These are phyloP conservation scores for Boletus sp. DNA, from an alignment of 768 basidiomycete genomes.

Conservation along the genomic window DNA sequence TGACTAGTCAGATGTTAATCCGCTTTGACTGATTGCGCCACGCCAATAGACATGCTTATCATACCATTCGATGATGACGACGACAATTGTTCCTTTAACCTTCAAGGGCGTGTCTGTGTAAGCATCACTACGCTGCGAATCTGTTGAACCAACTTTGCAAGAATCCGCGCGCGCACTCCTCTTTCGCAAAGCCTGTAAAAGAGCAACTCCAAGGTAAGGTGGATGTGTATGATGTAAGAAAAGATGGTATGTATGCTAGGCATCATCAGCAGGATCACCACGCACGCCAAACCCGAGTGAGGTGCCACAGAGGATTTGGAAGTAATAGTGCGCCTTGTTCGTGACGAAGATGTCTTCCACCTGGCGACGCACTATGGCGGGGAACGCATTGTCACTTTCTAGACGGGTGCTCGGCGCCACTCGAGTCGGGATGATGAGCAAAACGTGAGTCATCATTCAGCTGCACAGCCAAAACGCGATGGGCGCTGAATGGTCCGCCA, in stretches of 20 bases:
- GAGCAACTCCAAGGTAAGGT: background rate
- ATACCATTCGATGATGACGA: constrained; percentile 8
- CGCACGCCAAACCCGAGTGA: constrained; percentile 38
- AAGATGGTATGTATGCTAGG: constrained; percentile 17
- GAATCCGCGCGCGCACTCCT: constrained; percentile 52
- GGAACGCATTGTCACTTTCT: constrained; percentile 60
- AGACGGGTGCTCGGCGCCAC: background rate
- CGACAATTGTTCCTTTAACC: background rate
- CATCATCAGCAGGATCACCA: constrained; percentile 26
- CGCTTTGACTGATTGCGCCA: no score
- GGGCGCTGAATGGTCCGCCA: constrained; percentile 39
- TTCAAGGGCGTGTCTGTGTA: background rate
- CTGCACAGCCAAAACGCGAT: constrained; percentile 56
- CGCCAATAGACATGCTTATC: background rate
- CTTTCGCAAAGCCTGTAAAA: constrained; percentile 57
- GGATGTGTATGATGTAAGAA: background rate
- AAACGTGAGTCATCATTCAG: constrained; percentile 26
- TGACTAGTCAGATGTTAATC: no score
- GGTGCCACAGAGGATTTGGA: constrained; percentile 54
- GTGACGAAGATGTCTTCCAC: constrained; percentile 59
- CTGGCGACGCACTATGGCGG: constrained; percentile 47
- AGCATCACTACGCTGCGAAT: constrained; percentile 31
- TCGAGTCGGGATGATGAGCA: background rate
- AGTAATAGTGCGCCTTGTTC: constrained; percentile 50
- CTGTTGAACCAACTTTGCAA: constrained; percentile 52